phyloP scores from a whole-genome alignment of 495 filamentous ascomycete species.

The Echria macrotheca region DNA sequence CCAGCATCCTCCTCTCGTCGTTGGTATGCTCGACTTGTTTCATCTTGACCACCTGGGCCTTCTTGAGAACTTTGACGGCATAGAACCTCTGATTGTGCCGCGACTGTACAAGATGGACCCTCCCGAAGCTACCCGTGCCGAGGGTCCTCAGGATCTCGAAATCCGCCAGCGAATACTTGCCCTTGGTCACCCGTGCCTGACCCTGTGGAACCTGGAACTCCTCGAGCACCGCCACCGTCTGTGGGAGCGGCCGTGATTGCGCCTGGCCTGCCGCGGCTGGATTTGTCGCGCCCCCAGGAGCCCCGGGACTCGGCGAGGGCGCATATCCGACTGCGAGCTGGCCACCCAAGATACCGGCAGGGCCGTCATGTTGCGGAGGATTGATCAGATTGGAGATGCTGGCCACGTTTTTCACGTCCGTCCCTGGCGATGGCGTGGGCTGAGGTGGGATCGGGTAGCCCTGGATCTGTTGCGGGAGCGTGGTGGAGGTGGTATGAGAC shows the following conservation, averaged over 20 bases:
- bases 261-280: constrained; percentile 19
- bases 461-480: constrained; percentile 34
- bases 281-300: constrained; percentile 9
- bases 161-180: constrained; percentile 92
- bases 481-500: constrained; percentile 32
- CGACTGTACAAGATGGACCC: constrained; percentile 93
- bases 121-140: constrained; percentile 93
- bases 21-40: constrained; percentile 99
- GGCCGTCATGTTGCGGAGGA: constrained; percentile 50
- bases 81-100: constrained; percentile 97
- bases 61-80: constrained; percentile 96
- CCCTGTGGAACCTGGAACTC: constrained; percentile 13
- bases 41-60: constrained; percentile 98
- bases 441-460: constrained; percentile 23
- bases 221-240: constrained; percentile 16
- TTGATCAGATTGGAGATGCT: constrained; percentile 70
- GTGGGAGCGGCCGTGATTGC: constrained; percentile 15
- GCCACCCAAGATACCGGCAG: constrained; percentile 25
- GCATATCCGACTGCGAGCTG: not conserved
- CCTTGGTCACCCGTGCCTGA: constrained; percentile 72
- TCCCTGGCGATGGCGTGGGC: constrained; percentile 31
- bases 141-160: constrained; percentile 84
- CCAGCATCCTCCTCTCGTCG: constrained; percentile 91
- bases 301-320: not conserved
- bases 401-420: constrained; percentile 52